phyloP scores from a whole-genome alignment of 2,329 filamentous ascomycete genomes.

The Teratosphaeriaceae sp. region DNA sequence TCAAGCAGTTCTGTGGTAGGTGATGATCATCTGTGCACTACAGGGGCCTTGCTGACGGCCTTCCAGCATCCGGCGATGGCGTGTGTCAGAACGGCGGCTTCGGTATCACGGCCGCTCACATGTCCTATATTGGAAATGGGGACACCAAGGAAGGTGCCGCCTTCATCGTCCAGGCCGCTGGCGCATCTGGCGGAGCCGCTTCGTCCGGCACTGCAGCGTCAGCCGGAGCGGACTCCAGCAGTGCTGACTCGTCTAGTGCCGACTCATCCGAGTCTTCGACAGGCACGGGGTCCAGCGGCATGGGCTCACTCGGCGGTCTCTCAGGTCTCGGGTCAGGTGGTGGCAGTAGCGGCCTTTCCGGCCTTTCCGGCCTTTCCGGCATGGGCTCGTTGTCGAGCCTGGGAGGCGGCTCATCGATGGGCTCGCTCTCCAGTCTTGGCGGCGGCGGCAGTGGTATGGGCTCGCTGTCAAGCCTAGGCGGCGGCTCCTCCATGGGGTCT shows the following conservation, averaged over 20 bases:
- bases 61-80: slow-evolving; percentile 17
- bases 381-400: too few relatives aligned
- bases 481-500: too few relatives aligned
- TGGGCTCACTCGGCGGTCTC: too few relatives aligned
- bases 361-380: too few relatives aligned
- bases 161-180: slow-evolving; percentile 10
- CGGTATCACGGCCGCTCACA: slow-evolving; percentile 20
- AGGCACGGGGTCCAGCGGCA: too few relatives aligned
- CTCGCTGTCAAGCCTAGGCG: too few relatives aligned
- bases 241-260: not conserved
- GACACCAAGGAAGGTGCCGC: slow-evolving; percentile 12
- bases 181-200: not conserved
- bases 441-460: too few relatives aligned
- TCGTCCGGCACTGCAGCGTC: not conserved
- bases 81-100: slow-evolving; percentile 21
- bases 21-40: not conserved
- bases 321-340: too few relatives aligned
- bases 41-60: not conserved
- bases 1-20: slow-evolving; percentile 23
- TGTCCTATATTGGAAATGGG: slow-evolving; percentile 7
- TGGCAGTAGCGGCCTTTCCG: too few relatives aligned
- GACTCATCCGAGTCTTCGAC: slow-evolving; percentile 1
- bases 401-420: too few relatives aligned
- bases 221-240: too few relatives aligned
- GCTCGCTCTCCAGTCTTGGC: too few relatives aligned